Percentiles rank a stretch among this genome's conserved stretches.
phyloP scores from a whole-genome alignment of 2,329 filamentous ascomycete genomes.

The Trichoderma pleuroti region DNA sequence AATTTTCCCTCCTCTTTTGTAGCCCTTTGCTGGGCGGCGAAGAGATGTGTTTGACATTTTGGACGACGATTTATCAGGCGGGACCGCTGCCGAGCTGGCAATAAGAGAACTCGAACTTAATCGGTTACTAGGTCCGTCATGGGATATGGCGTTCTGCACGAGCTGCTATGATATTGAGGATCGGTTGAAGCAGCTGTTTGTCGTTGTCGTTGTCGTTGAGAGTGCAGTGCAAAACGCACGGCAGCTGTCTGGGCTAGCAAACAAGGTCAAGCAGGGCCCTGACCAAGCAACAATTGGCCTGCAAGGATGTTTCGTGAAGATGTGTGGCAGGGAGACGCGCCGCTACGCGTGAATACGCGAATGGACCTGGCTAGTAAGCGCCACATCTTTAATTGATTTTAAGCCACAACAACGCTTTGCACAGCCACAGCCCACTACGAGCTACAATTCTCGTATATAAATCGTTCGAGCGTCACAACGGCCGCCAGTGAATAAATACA shows the following conservation, averaged over 20 bases:
- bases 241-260: neutral
- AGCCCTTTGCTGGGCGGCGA: constrained; percentile 60
- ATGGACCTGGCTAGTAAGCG: constrained; percentile 24
- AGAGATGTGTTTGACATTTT: constrained; percentile 60
- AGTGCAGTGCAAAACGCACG: neutral
- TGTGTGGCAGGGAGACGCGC: constrained; percentile 32
- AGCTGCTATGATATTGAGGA: neutral
- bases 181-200: neutral
- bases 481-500: neutral
- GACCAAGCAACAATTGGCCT: neutral
- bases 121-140: constrained; percentile 22
- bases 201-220: neutral
- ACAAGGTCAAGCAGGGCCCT: neutral
- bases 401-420: constrained; percentile 20
- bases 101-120: constrained; percentile 21
- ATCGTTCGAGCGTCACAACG: constrained; percentile 13
- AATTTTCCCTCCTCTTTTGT: constrained; percentile 64
- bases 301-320: constrained; percentile 7
- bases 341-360: constrained; percentile 32
- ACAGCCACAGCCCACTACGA: constrained; percentile 13
- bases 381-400: constrained; percentile 34
- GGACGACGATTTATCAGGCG: constrained; percentile 17
- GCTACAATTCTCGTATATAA: neutral
- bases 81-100: constrained; percentile 7
- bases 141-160: constrained; percentile 13